Evolutionary conservation across 2,329 filamentous ascomycete species (phyloP).

Genomic region (Colletotrichum sp.): DNA sequence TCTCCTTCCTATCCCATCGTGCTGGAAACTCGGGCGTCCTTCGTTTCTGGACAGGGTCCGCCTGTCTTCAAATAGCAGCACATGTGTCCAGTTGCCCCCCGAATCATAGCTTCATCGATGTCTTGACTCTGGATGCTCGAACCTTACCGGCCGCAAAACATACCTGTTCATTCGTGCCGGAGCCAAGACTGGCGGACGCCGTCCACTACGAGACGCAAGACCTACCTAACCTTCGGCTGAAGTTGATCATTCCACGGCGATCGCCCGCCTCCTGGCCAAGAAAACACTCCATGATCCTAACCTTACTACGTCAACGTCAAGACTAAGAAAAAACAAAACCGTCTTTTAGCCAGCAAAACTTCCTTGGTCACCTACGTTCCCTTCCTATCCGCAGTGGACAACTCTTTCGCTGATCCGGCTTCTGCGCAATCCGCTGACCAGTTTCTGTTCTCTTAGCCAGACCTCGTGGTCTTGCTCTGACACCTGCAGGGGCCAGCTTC

Average conservation of each 20-base stretch:
- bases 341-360: background rate
- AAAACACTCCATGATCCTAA: background rate
- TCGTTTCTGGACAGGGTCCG: background rate
- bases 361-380: background rate
- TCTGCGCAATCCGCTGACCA: background rate
- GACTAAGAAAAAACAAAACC: background rate
- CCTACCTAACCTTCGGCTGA: background rate
- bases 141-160: background rate
- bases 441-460: background rate
- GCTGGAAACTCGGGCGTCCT: background rate
- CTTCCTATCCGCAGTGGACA: background rate
- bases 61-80: background rate
- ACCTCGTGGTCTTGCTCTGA: background rate
- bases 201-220: constrained; percentile 3
- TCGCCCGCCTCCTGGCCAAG: background rate
- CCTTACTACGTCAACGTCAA: background rate
- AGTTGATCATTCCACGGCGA: background rate
- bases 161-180: background rate
- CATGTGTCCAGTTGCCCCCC: background rate
- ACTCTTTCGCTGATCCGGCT: background rate
- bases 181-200: background rate
- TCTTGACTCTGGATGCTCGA: background rate
- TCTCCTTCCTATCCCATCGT: background rate
- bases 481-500: background rate
- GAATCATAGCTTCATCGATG: background rate